A percentile compares a stretch with the other conserved stretches of the same genome.
phyloP scores from a whole-genome alignment of 2,329 filamentous ascomycete genomes.

The Talaromyces sp. region DNA sequence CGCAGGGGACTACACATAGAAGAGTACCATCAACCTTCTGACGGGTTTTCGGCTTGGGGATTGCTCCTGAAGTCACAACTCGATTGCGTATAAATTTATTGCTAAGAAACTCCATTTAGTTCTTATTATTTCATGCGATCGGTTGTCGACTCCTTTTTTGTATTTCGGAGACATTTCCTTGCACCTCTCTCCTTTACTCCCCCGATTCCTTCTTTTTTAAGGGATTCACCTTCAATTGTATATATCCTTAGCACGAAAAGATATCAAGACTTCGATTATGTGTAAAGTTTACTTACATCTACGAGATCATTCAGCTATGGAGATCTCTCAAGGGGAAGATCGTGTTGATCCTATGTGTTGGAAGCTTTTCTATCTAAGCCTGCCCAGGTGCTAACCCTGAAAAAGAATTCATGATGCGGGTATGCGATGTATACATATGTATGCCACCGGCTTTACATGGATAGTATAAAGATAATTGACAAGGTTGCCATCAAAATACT shows the following conservation, averaged over 20 bases:
- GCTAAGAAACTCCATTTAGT: not conserved
- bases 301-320: too few species aligned
- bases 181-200: not conserved
- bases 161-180: not conserved
- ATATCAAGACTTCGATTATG: slow-evolving; percentile 16
- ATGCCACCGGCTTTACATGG: too few species aligned
- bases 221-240: slow-evolving; percentile 14
- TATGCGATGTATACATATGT: too few species aligned
- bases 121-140: not conserved
- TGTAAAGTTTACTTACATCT: too few species aligned
- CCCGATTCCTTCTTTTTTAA: not conserved
- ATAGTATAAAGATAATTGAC: too few species aligned
- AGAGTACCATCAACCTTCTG: not conserved
- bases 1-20: slow-evolving; percentile 7
- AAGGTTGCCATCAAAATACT: too few species aligned
- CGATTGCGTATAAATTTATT: not conserved
- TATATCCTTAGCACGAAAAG: slow-evolving; percentile 24
- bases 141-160: not conserved
- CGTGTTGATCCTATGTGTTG: not conserved
- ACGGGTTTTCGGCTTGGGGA: not conserved
- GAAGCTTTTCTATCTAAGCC: not conserved
- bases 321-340: too few species aligned
- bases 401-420: too few species aligned
- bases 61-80: not conserved
- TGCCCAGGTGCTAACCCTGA: too few species aligned